Evolutionary conservation across 805 yeast genomes (phyloP), one percentile per base, ranked within the genome.

Genomic region (Starmerella floris): DNA sequence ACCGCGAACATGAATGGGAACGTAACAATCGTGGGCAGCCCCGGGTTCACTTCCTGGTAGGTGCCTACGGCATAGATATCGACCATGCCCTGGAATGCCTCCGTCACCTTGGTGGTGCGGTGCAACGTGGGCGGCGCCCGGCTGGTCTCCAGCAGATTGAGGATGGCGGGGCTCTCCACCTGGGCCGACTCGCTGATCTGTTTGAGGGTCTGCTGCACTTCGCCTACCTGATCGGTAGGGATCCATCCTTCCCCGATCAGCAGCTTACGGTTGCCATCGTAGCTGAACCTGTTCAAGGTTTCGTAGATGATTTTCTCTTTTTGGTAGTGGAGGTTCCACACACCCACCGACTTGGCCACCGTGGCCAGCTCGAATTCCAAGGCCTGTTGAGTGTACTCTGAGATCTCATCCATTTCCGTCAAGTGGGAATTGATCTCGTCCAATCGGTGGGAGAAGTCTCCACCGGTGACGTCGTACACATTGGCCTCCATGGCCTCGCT

Each of bases 1-100:
- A 91, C 80, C 23, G 98, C 96, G 66, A 91, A 91, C 94, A 91
- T 82, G 62, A 91, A 91, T 21, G 98, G 98, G 68, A 91, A 91
- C 0, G 98, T 91, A 22, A 91, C 79, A 37, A 84, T 75, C 1
- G 98, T 88, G 3, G 98, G 88, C 50, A 91, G 67, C 42, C 94
- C 98, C 4, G 98, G 95, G 61, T 91, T 91, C 23, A 91, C 91
- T 62, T 91, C 98, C 54, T 84, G 79, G 64, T 91, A 91, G 2
- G 84, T 74, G 9, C 95, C 91, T 44, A 84, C 70, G 54, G 97
- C 98, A 62, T 91, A 91, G 2, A 96, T 91, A 61, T 91, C 98
- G 57, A 84, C 83, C 66, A 91, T 85, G 37, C 76, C 68, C 67
- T 91, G 99, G 69, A 84, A 91, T 0, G 95, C 95, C 27, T 69